Conservation (phyloP, 345 rosid genomes). For the Bruguiera parviflora region DNA sequence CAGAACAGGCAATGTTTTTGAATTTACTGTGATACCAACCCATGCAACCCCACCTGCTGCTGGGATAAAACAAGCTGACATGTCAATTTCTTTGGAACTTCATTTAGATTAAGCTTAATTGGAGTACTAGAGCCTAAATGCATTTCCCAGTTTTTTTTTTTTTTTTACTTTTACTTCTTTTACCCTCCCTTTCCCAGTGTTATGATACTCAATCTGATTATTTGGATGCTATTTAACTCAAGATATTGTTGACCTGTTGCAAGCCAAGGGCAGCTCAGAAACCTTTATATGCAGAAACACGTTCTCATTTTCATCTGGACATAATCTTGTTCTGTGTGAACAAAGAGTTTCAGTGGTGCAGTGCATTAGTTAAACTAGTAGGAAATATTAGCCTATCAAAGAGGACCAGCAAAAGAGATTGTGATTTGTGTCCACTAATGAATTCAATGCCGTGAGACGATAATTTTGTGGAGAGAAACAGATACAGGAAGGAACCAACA, state of each 20-base stretch:
- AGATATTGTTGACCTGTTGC: not conserved
- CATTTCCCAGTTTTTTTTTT: not conserved
- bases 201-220: constrained; percentile 1
- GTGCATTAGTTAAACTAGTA: not conserved
- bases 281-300: constrained; percentile 51
- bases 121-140: not conserved
- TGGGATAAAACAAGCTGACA: not conserved
- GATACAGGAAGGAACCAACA: too few species aligned
- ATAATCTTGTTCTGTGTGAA: constrained; percentile 30
- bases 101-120: too few species aligned
- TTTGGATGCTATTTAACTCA: constrained; percentile 1
- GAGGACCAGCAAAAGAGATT: too few species aligned
- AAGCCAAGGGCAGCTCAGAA: constrained; percentile 5
- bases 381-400: too few species aligned
- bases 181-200: not conserved
- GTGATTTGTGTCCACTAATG: too few species aligned
- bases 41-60: not conserved
- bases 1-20: too few species aligned
- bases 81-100: not conserved
- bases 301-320: constrained; percentile 67
- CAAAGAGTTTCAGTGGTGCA: not conserved
- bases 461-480: too few species aligned
- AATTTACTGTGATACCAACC: too few species aligned
- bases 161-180: too few species aligned
- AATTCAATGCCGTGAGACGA: too few species aligned